Evolutionary conservation across 805 yeast genomes (phyloP).

Genomic region (Saccharomyces jurei): DNA sequence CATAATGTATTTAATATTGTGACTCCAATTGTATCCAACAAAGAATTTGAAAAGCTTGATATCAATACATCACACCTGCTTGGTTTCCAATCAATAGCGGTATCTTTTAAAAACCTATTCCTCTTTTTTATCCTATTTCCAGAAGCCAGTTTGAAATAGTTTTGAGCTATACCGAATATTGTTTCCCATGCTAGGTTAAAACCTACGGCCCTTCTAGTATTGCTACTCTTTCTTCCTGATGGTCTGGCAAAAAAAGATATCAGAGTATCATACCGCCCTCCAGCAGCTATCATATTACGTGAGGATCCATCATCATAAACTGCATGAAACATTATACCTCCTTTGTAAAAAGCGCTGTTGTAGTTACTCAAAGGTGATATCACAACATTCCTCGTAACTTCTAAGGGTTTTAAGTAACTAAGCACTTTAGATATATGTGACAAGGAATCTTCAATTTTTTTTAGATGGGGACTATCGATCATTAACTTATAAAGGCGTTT

Average conservation of each 20-base stretch:
- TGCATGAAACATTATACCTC: constrained; percentile 85
- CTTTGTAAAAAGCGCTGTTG: constrained; percentile 67
- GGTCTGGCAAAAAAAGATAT: constrained; percentile 59
- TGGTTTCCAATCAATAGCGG: constrained; percentile 41
- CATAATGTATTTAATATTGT: constrained; percentile 60
- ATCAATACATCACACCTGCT: constrained; percentile 77
- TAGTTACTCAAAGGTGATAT: constrained; percentile 80
- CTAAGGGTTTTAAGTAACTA: constrained; percentile 46
- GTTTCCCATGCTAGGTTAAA: constrained; percentile 74
- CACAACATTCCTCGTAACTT: constrained; percentile 47
- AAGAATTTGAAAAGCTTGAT: constrained; percentile 52
- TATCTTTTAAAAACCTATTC: constrained; percentile 30
- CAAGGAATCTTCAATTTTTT: constrained; percentile 55
- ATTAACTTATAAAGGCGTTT: constrained; percentile 57
- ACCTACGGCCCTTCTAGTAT: constrained; percentile 66
- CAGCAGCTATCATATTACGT: constrained; percentile 63
- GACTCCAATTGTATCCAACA: constrained; percentile 53
- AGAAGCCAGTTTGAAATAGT: constrained; percentile 35
- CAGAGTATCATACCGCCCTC: constrained; percentile 85
- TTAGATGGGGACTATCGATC: constrained; percentile 61
- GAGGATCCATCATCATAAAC: constrained; percentile 52
- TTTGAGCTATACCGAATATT: constrained; percentile 44
- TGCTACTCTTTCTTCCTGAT: constrained; percentile 29
- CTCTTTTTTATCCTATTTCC: constrained; percentile 30
- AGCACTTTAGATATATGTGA: constrained; percentile 54